Percentiles rank a stretch among this genome's conserved stretches.
Conservation (phyloP, 176 grass and related monocot species). For the Areca catechu region DNA sequence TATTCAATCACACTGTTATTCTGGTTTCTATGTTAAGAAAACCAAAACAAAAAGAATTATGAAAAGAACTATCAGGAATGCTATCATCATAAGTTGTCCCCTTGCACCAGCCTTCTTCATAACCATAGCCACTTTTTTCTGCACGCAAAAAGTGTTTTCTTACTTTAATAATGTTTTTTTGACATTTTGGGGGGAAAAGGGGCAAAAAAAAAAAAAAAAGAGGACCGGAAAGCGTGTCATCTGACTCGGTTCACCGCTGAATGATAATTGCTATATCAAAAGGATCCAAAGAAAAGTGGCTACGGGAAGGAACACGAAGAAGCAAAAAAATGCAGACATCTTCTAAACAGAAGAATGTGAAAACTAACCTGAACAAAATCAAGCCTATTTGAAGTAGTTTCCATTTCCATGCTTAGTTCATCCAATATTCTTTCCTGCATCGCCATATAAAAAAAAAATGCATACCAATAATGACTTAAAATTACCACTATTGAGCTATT, state of each 20-base stretch:
- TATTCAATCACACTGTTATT: not conserved
- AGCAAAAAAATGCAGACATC: no score
- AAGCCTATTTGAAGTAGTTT: conserved; percentile 77
- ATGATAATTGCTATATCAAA: no score
- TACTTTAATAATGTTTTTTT: no score
- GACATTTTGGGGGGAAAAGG: no score
- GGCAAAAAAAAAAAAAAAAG: no score
- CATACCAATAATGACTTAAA: no score
- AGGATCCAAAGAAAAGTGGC: no score
- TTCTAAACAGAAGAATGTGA: not conserved
- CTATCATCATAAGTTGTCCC: conserved; percentile 77
- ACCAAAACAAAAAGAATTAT: conserved; percentile 92
- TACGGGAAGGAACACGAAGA: no score
- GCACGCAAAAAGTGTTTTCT: not conserved
- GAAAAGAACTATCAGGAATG: conserved; percentile 77
- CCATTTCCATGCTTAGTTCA: conserved; percentile 83
- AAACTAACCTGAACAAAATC: conserved; percentile 77
- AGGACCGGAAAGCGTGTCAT: no score
- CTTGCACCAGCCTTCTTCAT: conserved; percentile 79
- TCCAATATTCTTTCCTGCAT: conserved; percentile 74
- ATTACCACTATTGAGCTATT: no score
- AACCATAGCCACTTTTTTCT: conserved; percentile 97
- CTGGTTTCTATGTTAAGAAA: conserved; percentile 48
- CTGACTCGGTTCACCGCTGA: no score
- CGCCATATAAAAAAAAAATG: not conserved